Evolutionary conservation across 2,329 filamentous ascomycete species (phyloP).

Genomic region (Aspergillus novofumigatus): DNA sequence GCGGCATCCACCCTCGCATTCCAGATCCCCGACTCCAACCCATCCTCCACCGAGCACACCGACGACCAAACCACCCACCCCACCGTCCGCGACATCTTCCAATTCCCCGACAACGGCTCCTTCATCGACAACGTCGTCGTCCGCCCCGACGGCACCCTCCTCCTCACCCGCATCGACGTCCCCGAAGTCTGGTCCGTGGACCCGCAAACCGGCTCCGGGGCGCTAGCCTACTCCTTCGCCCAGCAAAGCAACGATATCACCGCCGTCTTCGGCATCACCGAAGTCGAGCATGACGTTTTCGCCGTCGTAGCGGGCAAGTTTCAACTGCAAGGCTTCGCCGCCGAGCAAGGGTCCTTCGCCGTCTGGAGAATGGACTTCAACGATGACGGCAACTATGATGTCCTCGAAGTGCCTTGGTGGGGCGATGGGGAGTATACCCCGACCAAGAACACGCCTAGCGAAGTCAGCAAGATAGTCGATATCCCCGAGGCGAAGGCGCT

Average conservation of each 20-base stretch:
- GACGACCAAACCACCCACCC: not conserved
- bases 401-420: constrained; percentile 15
- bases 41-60: not conserved
- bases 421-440: not conserved
- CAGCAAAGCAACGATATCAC: not conserved
- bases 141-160: constrained; percentile 16
- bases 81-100: constrained; percentile 8
- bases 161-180: constrained; percentile 18
- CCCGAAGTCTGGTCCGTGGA: not conserved
- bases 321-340: not conserved
- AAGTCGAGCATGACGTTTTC: not conserved
- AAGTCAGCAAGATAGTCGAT: not conserved
- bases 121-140: constrained; percentile 20
- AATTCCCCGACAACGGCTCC: constrained; percentile 22
- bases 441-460: not conserved
- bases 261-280: not conserved
- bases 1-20: not conserved
- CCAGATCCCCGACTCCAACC: not conserved
- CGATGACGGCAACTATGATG: constrained; percentile 20
- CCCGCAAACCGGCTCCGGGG: not conserved
- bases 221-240: not conserved
- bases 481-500: not conserved
- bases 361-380: constrained; percentile 4
- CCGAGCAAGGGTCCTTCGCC: not conserved
- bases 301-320: not conserved